These are phyloP conservation scores for Pelargonium nanum DNA, from an alignment of 345 rosid species.

Conservation along the genomic window DNA sequence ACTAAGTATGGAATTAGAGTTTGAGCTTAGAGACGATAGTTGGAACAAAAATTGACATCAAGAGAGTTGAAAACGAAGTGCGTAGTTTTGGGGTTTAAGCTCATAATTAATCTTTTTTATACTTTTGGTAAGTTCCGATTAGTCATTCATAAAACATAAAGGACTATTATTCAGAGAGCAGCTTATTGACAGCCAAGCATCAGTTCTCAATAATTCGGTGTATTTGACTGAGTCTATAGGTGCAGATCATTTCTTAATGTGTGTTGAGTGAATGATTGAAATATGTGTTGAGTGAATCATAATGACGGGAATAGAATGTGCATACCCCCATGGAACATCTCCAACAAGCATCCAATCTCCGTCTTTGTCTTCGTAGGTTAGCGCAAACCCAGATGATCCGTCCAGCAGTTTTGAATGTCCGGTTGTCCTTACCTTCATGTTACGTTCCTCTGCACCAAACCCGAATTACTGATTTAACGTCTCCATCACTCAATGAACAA, in stretches of 20 bases:
- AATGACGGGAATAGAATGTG: constrained; percentile 4
- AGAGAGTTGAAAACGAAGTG: too few species aligned
- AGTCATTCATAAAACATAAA: too few species aligned
- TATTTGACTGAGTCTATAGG: too few species aligned
- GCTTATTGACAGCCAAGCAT: too few species aligned
- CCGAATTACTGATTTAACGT: constrained; percentile 19
- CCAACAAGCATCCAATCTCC: constrained; percentile 99
- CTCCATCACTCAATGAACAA: constrained; percentile 3
- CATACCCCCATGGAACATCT: constrained; percentile 94
- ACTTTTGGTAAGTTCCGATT: too few species aligned
- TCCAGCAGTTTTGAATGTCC: constrained; percentile 42
- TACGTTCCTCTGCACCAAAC: constrained; percentile 26
- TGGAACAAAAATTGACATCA: neutral
- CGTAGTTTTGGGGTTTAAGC: neutral
- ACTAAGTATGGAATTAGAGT: neutral
- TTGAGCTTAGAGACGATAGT: neutral
- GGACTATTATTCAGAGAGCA: too few species aligned
- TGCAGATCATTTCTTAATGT: too few species aligned
- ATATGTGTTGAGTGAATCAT: neutral
- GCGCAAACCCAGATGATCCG: constrained; percentile 67
- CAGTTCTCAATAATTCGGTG: too few species aligned
- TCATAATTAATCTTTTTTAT: neutral
- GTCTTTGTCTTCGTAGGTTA: constrained; percentile 86
- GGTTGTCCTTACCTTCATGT: constrained; percentile 16
- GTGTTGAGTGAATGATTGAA: neutral